These are phyloP conservation scores for Penicillium manginii DNA, from an alignment of 495 filamentous ascomycete species.

Conservation along the genomic window DNA sequence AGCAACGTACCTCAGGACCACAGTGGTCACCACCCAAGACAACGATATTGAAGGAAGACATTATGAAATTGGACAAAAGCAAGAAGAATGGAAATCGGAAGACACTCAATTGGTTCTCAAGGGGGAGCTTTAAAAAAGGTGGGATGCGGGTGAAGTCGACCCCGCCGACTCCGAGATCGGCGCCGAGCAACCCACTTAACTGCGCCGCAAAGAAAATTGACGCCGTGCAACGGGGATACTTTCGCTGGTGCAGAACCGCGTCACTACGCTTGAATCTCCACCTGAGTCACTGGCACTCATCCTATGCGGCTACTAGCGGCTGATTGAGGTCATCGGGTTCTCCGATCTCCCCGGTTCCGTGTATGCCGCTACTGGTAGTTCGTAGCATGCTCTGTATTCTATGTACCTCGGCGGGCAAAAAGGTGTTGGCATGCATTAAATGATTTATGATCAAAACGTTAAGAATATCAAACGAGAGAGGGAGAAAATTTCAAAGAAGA, in stretches of 20 bases:
- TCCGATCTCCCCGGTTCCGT: not conserved
- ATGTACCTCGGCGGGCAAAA: constrained; percentile 5
- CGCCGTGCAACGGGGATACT: not conserved
- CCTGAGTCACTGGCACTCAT: not conserved
- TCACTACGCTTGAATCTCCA: not conserved
- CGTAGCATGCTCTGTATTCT: no score
- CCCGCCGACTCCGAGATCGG: constrained; percentile 39
- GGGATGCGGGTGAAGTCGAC: constrained; percentile 33
- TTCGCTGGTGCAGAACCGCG: not conserved
- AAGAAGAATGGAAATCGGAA: constrained; percentile 17
- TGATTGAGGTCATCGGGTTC: not conserved
- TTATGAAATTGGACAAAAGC: constrained; percentile 25
- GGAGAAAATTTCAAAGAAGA: not conserved
- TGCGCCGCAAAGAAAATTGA: not conserved
- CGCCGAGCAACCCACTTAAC: constrained; percentile 12
- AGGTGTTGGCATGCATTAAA: constrained; percentile 36
- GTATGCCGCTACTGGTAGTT: no score
- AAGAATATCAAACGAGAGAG: constrained; percentile 17
- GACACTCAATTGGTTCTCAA: constrained; percentile 22
- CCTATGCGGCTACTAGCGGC: constrained; percentile 9
- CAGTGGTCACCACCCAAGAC: constrained; percentile 91
- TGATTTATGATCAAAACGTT: constrained; percentile 27
- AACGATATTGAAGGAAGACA: constrained; percentile 60
- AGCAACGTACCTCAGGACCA: constrained; percentile 79
- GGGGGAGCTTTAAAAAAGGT: constrained; percentile 32